These are phyloP conservation scores for Penicillium sp. DNA, from an alignment of 2,329 filamentous ascomycete species.

Conservation along the genomic window DNA sequence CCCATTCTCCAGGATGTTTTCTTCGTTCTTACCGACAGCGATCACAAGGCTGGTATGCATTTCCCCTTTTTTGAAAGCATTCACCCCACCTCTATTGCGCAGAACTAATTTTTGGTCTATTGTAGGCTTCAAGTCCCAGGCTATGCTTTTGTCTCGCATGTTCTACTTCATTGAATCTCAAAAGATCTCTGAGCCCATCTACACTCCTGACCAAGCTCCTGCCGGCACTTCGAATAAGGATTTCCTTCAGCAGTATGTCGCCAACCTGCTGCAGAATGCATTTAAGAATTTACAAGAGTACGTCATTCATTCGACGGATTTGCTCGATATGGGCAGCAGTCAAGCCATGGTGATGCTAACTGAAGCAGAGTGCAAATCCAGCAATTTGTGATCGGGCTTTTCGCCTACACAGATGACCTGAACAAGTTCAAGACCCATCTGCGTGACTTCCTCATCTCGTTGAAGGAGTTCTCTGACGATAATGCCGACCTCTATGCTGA, in stretches of 20 bases:
- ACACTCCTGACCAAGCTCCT: slow-evolving; percentile 77
- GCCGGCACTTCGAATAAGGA: slow-evolving; percentile 84
- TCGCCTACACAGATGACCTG: slow-evolving; percentile 82
- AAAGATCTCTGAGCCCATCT: slow-evolving; percentile 92
- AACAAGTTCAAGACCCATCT: slow-evolving; percentile 94
- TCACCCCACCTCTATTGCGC: neutral
- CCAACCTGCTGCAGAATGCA: slow-evolving; percentile 78
- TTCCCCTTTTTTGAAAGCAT: neutral
- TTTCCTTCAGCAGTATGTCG: slow-evolving; percentile 85
- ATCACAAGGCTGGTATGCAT: slow-evolving; percentile 80
- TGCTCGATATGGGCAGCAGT: neutral
- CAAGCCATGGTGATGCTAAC: neutral
- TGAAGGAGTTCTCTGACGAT: slow-evolving; percentile 96
- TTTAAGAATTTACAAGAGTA: slow-evolving; percentile 92
- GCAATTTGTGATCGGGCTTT: slow-evolving; percentile 84
- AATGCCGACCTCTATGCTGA: slow-evolving; percentile 92
- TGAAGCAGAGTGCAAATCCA: slow-evolving; percentile 73
- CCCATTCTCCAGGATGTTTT: slow-evolving; percentile 96
- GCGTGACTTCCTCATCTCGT: slow-evolving; percentile 92
- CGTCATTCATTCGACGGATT: slow-evolving; percentile 39
- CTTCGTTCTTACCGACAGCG: slow-evolving; percentile 94
- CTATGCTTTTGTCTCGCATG: slow-evolving; percentile 88
- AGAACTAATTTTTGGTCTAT: neutral
- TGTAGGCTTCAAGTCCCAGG: slow-evolving; percentile 88
- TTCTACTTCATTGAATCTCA: slow-evolving; percentile 90